Conservation (phyloP, 1,284 basidiomycete genomes). For the Takashimella koratensis region DNA sequence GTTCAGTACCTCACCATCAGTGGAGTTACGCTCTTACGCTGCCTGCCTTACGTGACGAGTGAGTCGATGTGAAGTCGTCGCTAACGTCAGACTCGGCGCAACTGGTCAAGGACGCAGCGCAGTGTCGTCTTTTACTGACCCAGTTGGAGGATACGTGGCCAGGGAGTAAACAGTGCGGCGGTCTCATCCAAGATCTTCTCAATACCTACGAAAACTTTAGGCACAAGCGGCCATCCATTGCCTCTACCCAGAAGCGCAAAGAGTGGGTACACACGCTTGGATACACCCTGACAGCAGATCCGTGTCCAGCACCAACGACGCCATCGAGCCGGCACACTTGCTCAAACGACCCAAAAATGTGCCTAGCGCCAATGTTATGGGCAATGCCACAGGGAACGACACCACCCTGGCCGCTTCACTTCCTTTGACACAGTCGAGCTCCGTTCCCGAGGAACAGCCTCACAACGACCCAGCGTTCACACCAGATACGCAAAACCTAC, state of each 20-base stretch:
- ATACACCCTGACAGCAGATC: too few species aligned
- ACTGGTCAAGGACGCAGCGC: not conserved
- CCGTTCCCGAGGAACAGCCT: too few species aligned
- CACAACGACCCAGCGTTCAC: not conserved
- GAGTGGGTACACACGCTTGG: not conserved
- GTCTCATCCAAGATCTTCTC: slow-evolving; percentile 6
- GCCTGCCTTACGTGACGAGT: slow-evolving; percentile 10
- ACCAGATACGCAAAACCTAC: not conserved
- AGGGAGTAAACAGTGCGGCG: slow-evolving; percentile 9
- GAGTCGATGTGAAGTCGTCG: not conserved
- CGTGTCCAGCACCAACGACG: too few species aligned
- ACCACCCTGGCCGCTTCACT: too few species aligned
- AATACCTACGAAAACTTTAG: slow-evolving; percentile 2
- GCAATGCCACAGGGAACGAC: too few species aligned
- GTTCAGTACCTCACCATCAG: slow-evolving; percentile 17
- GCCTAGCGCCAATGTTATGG: too few species aligned
- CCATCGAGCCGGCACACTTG: too few species aligned
- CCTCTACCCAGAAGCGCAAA: not conserved
- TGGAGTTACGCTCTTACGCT: slow-evolving; percentile 12
- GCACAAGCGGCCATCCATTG: not conserved
- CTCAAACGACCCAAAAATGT: too few species aligned
- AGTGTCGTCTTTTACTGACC: slow-evolving; percentile 1
- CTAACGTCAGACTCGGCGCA: not conserved
- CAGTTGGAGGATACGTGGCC: slow-evolving; percentile 7
- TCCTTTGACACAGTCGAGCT: too few species aligned